These are phyloP conservation scores for Tillandsia fasciculata DNA, from an alignment of 176 grass and related monocot species.

Conservation along the genomic window DNA sequence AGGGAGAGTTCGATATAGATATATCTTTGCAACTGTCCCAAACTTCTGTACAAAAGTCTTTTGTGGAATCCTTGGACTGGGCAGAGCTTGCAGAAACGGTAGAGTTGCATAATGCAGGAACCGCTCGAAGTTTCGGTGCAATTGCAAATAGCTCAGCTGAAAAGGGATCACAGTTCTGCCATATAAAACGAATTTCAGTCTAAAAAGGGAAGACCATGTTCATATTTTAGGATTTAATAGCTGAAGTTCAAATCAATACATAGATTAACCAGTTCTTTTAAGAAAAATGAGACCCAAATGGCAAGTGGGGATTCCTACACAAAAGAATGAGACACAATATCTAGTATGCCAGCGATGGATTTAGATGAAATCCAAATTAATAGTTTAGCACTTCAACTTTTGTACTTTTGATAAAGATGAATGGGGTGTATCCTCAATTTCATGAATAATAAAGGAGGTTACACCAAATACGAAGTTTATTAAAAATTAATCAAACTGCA, in stretches of 20 bases:
- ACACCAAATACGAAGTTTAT: no score
- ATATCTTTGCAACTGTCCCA: slow-evolving; percentile 69
- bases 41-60: slow-evolving; percentile 46
- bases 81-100: slow-evolving; percentile 26
- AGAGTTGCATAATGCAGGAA: slow-evolving; percentile 66
- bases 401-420: no score
- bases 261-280: not conserved
- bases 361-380: no score
- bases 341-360: no score
- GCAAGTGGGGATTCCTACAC: no score
- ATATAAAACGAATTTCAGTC: not conserved
- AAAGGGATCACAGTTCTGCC: slow-evolving; percentile 75
- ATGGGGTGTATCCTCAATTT: no score
- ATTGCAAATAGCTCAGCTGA: slow-evolving; percentile 51
- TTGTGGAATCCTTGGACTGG: slow-evolving; percentile 48
- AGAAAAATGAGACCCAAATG: no score
- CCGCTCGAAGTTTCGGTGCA: slow-evolving; percentile 25
- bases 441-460: no score
- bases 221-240: not conserved
- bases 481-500: no score
- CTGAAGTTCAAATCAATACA: not conserved
- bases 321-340: no score
- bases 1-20: slow-evolving; percentile 65
- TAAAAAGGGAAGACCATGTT: not conserved
- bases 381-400: no score